A percentile compares a stretch with the other conserved stretches of the same genome.
phyloP scores from a whole-genome alignment of 768 basidiomycete species.

The Leccinum barrowsii region DNA sequence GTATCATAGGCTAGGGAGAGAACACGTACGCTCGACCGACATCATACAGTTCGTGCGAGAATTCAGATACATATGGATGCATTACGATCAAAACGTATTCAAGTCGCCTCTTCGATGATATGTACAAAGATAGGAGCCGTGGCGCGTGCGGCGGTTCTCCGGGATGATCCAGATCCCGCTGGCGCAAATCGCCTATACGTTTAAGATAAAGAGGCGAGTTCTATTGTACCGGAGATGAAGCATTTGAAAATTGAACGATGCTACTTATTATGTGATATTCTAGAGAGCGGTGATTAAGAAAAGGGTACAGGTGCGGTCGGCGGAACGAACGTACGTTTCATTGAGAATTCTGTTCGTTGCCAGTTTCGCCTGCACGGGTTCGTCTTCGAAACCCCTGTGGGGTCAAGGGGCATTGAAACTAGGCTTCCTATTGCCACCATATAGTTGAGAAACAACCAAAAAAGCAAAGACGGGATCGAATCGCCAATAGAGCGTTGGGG shows the following conservation, averaged over 20 bases:
- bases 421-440: background rate
- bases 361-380: background rate
- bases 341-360: background rate
- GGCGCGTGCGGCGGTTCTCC: too few species aligned
- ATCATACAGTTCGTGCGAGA: too few species aligned
- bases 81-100: too few species aligned
- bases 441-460: background rate
- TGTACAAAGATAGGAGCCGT: too few species aligned
- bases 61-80: too few species aligned
- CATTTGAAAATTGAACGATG: background rate
- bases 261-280: background rate
- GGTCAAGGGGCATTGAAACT: background rate
- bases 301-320: background rate
- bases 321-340: background rate
- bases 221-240: background rate
- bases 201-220: background rate
- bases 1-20: too few species aligned
- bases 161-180: background rate
- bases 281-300: background rate
- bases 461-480: background rate
- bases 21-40: too few species aligned
- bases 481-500: background rate
- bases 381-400: background rate
- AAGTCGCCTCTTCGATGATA: too few species aligned
- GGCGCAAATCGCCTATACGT: background rate